Conservation (phyloP, 176 grass and related monocot genomes). For the Carex cristatella region DNA sequence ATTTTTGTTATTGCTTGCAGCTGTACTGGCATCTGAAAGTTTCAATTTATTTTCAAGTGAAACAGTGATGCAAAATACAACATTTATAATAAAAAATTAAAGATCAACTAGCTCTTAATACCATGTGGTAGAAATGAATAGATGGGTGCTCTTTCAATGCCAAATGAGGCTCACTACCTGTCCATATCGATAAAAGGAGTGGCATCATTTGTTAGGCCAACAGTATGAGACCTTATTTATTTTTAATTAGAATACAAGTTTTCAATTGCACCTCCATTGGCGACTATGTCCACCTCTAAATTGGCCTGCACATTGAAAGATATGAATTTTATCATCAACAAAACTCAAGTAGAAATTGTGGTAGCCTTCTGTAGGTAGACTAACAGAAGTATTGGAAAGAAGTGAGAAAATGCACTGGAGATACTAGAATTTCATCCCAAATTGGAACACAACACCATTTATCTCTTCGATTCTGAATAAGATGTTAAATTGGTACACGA, state of each 20-base stretch:
- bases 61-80: not conserved
- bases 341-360: not conserved
- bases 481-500: not conserved
- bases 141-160: constrained; percentile 61
- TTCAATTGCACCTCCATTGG: constrained; percentile 66
- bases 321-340: not conserved
- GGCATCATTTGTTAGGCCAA: not conserved
- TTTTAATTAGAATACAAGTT: not conserved
- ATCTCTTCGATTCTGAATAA: not conserved
- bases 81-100: not conserved
- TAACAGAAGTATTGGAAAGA: not conserved
- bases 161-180: constrained; percentile 85
- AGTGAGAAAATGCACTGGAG: not conserved
- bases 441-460: not conserved
- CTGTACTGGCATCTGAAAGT: constrained; percentile 63
- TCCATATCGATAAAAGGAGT: constrained; percentile 21
- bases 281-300: constrained; percentile 91
- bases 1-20: constrained; percentile 75
- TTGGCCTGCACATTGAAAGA: constrained; percentile 42
- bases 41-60: not conserved
- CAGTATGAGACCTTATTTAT: not conserved
- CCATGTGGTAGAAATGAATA: constrained; percentile 82
- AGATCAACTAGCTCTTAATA: constrained; percentile 24
- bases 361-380: not conserved
- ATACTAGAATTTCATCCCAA: not conserved